Percentiles rank a stretch among this genome's conserved stretches.
Conservation (phyloP, 305 asterid genomes). For the Fraxinus greggii region DNA sequence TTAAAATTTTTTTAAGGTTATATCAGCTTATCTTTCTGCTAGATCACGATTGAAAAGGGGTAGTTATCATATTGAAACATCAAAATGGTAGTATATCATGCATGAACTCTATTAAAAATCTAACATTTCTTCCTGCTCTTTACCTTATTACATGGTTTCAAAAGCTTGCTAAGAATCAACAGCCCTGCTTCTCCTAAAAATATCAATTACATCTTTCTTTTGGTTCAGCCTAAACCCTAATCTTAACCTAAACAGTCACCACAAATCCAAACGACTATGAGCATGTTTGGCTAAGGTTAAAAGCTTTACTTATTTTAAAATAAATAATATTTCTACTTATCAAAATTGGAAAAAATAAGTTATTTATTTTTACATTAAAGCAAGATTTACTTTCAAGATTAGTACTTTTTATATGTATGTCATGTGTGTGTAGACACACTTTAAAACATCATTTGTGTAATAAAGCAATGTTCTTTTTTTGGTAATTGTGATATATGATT, state of each 20-base stretch:
- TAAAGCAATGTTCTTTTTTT: neutral
- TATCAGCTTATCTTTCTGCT: neutral
- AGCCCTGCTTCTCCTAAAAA: neutral
- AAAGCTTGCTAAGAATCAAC: neutral
- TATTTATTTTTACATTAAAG: neutral
- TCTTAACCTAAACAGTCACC: neutral
- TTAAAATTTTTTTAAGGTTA: neutral
- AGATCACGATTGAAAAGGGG: neutral
- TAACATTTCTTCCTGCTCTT: neutral
- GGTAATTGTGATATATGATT: neutral
- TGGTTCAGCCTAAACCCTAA: neutral
- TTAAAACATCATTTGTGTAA: neutral
- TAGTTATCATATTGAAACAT: neutral
- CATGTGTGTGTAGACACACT: neutral
- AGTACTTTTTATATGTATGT: neutral
- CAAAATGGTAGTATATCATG: neutral
- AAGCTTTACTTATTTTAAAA: neutral
- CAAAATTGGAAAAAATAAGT: neutral
- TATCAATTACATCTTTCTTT: neutral
- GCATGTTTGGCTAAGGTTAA: neutral
- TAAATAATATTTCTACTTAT: neutral
- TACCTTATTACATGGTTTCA: neutral
- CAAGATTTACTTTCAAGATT: neutral
- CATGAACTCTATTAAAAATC: neutral
- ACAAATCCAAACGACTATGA: neutral